Evolutionary conservation across 2,329 filamentous ascomycete genomes (phyloP), one percentile per base, ranked within the genome.

Genomic region (Epicoccum nigrum): DNA sequence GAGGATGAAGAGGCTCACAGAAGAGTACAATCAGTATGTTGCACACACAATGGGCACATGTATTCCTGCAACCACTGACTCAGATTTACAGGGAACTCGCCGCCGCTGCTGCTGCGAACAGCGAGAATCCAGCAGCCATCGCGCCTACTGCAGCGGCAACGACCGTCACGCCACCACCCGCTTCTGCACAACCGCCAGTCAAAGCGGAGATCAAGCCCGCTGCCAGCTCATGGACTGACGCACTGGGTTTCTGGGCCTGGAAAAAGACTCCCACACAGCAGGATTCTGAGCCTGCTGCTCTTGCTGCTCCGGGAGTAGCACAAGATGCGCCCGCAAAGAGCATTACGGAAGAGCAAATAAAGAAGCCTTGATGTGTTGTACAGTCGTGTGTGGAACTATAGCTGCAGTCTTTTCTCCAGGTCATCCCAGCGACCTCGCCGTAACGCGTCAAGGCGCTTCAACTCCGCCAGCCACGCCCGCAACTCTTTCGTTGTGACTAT

Each of bases 351-450:
- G 83, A 0, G 69, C 28, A 20, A 80, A 65, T 82, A 81, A 6
- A 70, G 43, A 81, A 67, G 83, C 82, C 9, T 73, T 53, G 89
- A 84, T 67, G 4, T 5, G 15, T 21, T 35, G 16, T 41, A 25
- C 32, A 21, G 30, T 39, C 11, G 2, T 25, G 33, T 39, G 33
- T 39, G 28, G 28, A 37, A 28, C 67, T 52, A 78, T 40, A 79
- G 51, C 63, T 71, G 67, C 56, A 81, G 64, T 58, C 65, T 73
- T 54, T 71, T 76, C 68, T 86, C 83, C 54, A 92, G 68, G 68
- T 95, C 90, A 15, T 80, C 69, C 91, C 92, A 96, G 60, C 91
- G 81, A 12, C 89, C 88, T 37, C 76, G 82, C 56, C 91, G 83
- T 72, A 92, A 80, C 3, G 87, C 86, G 75, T 96, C 92, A 20